A percentile compares a stretch with the other conserved stretches of the same genome.
These are phyloP conservation scores for Fraxinus greggii DNA, from an alignment of 305 asterid genomes.

Conservation along the genomic window DNA sequence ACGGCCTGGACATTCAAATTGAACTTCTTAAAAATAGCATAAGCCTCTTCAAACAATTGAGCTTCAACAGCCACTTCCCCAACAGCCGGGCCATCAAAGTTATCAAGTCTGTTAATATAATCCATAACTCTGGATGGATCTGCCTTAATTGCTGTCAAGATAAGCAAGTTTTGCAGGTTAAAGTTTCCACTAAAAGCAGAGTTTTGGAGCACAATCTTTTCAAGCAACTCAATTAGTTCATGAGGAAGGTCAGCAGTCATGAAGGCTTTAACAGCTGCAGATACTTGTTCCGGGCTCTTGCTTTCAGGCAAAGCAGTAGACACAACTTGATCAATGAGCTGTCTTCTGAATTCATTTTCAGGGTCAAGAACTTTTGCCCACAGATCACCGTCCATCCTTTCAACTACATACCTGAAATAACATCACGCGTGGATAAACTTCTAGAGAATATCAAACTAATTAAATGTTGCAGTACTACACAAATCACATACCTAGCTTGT, in stretches of 20 bases:
- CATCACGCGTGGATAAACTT: slow-evolving; percentile 10
- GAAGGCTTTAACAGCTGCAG: slow-evolving; percentile 98
- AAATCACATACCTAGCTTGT: slow-evolving; percentile 78
- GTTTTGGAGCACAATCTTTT: slow-evolving; percentile 94
- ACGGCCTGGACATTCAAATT: slow-evolving; percentile 98
- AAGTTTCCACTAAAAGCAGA: slow-evolving; percentile 98
- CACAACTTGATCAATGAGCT: slow-evolving; percentile 97
- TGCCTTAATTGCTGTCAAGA: slow-evolving; percentile 56
- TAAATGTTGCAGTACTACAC: neutral
- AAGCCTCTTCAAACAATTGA: slow-evolving; percentile 87
- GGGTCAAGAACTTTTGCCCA: slow-evolving; percentile 55
- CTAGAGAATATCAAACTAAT: neutral
- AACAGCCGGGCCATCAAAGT: slow-evolving; percentile 98
- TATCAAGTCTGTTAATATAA: slow-evolving; percentile 89
- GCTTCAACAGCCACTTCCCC: slow-evolving; percentile 99
- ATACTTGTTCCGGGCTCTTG: slow-evolving; percentile 99
- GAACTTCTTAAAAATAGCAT: slow-evolving; percentile 91
- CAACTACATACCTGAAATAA: slow-evolving; percentile 73
- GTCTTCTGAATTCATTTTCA: slow-evolving; percentile 86
- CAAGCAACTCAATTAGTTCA: slow-evolving; percentile 94
- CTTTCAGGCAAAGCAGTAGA: slow-evolving; percentile 99
- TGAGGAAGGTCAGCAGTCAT: slow-evolving; percentile 99
- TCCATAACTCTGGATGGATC: slow-evolving; percentile 62
- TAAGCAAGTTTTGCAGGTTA: slow-evolving; percentile 84
- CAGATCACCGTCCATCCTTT: slow-evolving; percentile 57